Conservation (phyloP, 2,329 filamentous ascomycete genomes). For the Colletotrichum lini region DNA sequence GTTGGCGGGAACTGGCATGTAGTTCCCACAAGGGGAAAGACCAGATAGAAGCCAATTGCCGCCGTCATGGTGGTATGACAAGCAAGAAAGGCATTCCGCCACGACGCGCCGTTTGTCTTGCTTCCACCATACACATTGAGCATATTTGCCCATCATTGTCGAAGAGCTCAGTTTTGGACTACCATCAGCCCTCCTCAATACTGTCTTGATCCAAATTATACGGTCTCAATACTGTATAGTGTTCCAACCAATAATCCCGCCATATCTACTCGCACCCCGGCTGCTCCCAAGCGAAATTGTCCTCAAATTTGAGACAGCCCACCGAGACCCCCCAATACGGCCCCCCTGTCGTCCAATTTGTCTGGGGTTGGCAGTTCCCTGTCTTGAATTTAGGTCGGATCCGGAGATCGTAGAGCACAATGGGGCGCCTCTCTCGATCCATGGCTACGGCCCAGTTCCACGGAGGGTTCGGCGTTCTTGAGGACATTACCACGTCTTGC, state of each 20-base stretch:
- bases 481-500: constrained; percentile 31
- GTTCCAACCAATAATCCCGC: constrained; percentile 30
- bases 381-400: constrained; percentile 33
- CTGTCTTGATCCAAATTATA: constrained; percentile 22
- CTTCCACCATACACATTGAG: constrained; percentile 6
- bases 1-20: constrained; percentile 30
- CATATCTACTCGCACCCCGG: constrained; percentile 30
- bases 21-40: constrained; percentile 27
- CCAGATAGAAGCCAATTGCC: constrained; percentile 39
- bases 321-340: constrained; percentile 6
- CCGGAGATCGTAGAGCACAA: constrained; percentile 37
- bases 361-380: constrained; percentile 31
- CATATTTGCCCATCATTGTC: constrained; percentile 19
- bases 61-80: constrained; percentile 1
- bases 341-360: constrained; percentile 22
- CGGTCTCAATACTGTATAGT: constrained; percentile 23
- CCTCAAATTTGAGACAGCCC: constrained; percentile 24
- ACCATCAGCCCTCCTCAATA: constrained; percentile 1
- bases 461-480: constrained; percentile 25
- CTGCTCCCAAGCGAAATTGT: constrained; percentile 39
- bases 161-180: constrained; percentile 17
- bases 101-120: constrained; percentile 3
- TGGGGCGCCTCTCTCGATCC: constrained; percentile 35
- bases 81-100: constrained; percentile 3
- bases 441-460: constrained; percentile 18